phyloP scores from a whole-genome alignment of 164 flowering plant genomes.

The Berberis thunbergii region DNA sequence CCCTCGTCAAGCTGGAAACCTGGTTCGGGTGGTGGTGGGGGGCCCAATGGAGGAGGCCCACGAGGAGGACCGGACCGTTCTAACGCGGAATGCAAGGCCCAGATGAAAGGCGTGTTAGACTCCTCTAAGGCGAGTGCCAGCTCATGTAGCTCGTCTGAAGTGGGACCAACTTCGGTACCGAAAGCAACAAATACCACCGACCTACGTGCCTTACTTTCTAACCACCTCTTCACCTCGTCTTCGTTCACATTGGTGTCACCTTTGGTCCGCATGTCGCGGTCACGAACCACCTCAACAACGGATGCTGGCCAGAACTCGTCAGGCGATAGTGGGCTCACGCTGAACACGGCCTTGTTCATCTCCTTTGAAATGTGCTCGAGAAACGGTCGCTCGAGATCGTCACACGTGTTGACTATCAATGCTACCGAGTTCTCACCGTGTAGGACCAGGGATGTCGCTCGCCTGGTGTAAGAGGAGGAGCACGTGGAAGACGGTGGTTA shows the following conservation, averaged over 20 bases:
- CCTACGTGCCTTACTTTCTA: conserved; percentile 30
- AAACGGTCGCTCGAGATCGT: conserved; percentile 43
- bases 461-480: not conserved
- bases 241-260: conserved; percentile 28
- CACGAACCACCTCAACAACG: conserved; percentile 20
- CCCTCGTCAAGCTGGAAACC: conserved; percentile 25
- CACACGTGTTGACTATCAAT: conserved; percentile 49
- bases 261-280: conserved; percentile 18
- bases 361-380: conserved; percentile 30
- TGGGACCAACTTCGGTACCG: conserved; percentile 33
- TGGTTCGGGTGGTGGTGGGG: not conserved
- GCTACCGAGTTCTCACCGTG: conserved; percentile 31
- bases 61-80: conserved; percentile 13
- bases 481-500: conserved; percentile 8
- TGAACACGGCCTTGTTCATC: conserved; percentile 37
- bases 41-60: not conserved
- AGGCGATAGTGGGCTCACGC: conserved; percentile 63
- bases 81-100: conserved; percentile 35
- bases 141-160: conserved; percentile 16
- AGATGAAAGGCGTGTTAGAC: conserved; percentile 32
- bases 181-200: conserved; percentile 38
- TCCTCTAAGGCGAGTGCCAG: conserved; percentile 26
- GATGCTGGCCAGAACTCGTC: conserved; percentile 38
- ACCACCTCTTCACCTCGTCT: conserved; percentile 30
- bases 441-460: conserved; percentile 23